Percentiles rank a stretch among this genome's conserved stretches.
phyloP scores from a whole-genome alignment of 2,329 filamentous ascomycete genomes.

The Apiospora sp. region DNA sequence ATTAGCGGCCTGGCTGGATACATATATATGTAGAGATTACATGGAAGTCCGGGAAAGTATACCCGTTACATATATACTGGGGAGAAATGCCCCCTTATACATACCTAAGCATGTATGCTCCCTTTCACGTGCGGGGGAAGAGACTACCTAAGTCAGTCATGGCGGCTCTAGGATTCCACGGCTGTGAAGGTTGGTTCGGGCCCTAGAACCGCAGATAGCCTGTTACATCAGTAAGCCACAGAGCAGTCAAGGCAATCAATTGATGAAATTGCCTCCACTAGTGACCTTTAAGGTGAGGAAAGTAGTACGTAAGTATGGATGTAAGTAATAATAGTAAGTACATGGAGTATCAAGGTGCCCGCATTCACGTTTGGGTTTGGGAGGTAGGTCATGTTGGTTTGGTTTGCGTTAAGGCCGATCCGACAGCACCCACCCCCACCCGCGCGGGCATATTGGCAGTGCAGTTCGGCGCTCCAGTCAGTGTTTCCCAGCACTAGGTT shows the following conservation, averaged over 20 bases:
- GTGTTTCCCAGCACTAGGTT: not conserved
- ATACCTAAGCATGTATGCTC: not conserved
- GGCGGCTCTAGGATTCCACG: not conserved
- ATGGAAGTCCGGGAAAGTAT: not conserved
- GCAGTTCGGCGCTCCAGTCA: no score
- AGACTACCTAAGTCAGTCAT: not conserved
- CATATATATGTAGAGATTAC: constrained; percentile 1
- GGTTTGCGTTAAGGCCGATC: not conserved
- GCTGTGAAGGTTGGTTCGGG: no score
- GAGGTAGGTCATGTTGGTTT: not conserved
- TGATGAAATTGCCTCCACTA: not conserved
- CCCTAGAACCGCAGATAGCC: not conserved
- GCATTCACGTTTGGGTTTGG: no score
- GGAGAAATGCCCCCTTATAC: no score
- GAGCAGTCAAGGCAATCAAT: not conserved
- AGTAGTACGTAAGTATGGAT: not conserved
- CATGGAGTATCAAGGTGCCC: no score
- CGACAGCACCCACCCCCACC: not conserved
- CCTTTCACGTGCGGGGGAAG: not conserved
- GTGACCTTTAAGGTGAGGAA: no score
- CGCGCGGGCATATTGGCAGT: no score
- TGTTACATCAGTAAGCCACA: not conserved
- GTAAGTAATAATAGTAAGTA: not conserved
- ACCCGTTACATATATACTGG: not conserved
- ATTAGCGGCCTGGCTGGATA: not conserved